Base-by-base conservation (phyloP, 352 stramenopile genomes). In the Phytophthora cajani region DNA sequence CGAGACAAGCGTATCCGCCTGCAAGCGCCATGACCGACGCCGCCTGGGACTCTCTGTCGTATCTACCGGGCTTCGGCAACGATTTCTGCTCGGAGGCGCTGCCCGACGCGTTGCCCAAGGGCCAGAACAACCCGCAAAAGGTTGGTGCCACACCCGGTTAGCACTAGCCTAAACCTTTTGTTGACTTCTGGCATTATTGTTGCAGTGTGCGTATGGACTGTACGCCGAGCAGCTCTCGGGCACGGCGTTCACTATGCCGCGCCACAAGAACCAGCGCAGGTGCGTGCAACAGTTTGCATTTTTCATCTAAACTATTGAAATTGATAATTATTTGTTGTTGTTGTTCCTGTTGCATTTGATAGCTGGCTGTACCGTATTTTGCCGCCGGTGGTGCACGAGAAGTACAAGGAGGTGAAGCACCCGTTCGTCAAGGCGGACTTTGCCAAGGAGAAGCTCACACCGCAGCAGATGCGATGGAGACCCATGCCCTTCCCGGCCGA, bases 151-250 rank as follows among this genome's bases (percentile, higher is more conserved):
- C 42, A 52, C 8, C 12, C 21, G 49, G 19, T 53, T 25, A 32
- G 8, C 47, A 53, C 49, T 36, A 19, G 9, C 14, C 21, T 32
- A 36, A 55, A 11, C 47, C 5, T 12, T 51, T 4, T 32, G 9
- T 27, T 25, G 6, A 3, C 12, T 3, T 36, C 32, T 33, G 9
- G 8, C 19, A 19, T 12, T 25, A 5, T 36, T 25, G 9, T 36
- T 47, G 19, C n/a, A 88, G 68, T 98, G 95, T 46, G 84, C 96
- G 1, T 97, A 98, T 62, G 90, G 92, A 8, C 79, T 98, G 40
- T 98, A 97, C 64, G 87, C 97, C 4, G 97, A 99, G 81, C 96
- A 99, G 75, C 72, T 99, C 33, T 98, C 93, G 19, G 97, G 97
- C 49, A 99, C 96, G 55, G 96, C 97, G 30, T 99, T 99, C 84